These are phyloP conservation scores for Phalaenopsis equestris DNA, from an alignment of 106 monocot species.

Conservation along the genomic window DNA sequence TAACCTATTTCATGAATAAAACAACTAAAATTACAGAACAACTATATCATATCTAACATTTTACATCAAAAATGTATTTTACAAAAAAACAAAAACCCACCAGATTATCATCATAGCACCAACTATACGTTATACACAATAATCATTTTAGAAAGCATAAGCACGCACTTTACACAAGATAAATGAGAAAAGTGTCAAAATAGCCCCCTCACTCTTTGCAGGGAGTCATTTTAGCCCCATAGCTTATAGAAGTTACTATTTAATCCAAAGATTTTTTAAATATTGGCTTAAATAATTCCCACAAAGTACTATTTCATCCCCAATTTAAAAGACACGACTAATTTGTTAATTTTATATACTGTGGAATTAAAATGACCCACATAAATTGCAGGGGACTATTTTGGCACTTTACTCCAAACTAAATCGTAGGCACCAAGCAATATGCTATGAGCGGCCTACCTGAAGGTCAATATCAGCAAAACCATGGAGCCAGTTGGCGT, in stretches of 20 bases:
- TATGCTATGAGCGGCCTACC: conserved; percentile 29
- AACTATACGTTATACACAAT: neutral
- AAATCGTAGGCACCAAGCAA: neutral
- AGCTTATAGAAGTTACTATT: too few species aligned
- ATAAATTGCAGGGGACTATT: too few species aligned
- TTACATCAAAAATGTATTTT: neutral
- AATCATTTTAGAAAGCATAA: conserved; percentile 1
- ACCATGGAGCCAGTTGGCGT: conserved; percentile 94
- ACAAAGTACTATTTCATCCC: too few species aligned
- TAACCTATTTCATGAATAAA: conserved; percentile 47
- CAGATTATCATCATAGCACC: neutral
- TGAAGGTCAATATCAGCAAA: conserved; percentile 94
- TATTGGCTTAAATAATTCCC: too few species aligned
- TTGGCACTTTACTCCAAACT: too few species aligned
- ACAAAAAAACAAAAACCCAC: neutral
- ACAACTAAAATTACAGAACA: neutral
- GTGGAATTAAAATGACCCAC: too few species aligned
- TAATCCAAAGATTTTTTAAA: too few species aligned
- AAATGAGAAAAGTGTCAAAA: neutral
- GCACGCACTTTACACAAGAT: neutral
- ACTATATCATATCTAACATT: neutral
- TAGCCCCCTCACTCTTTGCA: too few species aligned
- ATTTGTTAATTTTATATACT: too few species aligned
- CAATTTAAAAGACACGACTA: too few species aligned
- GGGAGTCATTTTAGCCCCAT: too few species aligned